A percentile compares a stretch with the other conserved stretches of the same genome.
Evolutionary conservation across 345 rosid genomes (phyloP).

Genomic region (Salix viminalis): DNA sequence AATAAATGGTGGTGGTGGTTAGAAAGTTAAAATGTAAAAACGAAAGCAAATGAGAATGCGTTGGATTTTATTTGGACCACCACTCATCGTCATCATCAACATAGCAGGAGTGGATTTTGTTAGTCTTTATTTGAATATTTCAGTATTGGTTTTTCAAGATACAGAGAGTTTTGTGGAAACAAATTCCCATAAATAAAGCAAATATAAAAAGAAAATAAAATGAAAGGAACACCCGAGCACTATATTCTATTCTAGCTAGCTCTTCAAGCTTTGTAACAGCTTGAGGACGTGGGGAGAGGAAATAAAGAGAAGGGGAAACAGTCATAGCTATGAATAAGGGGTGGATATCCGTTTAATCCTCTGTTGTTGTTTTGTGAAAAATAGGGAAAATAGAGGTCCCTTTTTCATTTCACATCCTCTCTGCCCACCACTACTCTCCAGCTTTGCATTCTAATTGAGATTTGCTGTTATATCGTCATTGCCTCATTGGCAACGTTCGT

Average conservation of each 20-base stretch:
- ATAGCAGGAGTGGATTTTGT: not conserved
- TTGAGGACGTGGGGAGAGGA: not conserved
- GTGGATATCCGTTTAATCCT: constrained; percentile 20
- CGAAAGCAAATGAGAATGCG: not conserved
- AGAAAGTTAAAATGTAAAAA: constrained; percentile 3
- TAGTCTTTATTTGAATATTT: not conserved
- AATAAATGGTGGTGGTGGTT: not conserved
- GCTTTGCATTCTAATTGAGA: not conserved
- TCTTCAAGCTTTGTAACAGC: not conserved
- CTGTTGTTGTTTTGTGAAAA: not conserved
- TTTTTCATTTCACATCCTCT: not conserved
- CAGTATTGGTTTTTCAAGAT: constrained; percentile 8
- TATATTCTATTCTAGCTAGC: not conserved
- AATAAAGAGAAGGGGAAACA: not conserved
- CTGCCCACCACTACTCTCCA: not conserved
- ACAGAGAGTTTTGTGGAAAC: constrained; percentile 15
- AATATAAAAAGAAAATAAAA: constrained; percentile 4
- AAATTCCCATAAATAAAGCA: not conserved
- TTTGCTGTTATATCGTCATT: not conserved
- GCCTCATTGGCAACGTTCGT: not conserved
- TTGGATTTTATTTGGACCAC: constrained; percentile 8
- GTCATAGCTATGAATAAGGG: constrained; percentile 21
- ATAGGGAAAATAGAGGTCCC: constrained; percentile 7
- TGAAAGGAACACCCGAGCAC: not conserved
- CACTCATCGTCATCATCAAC: not conserved